A percentile compares a stretch with the other conserved stretches of the same genome.
Evolutionary conservation across 257 asterid genomes (phyloP).

Genomic region (Penstemon davidsonii): DNA sequence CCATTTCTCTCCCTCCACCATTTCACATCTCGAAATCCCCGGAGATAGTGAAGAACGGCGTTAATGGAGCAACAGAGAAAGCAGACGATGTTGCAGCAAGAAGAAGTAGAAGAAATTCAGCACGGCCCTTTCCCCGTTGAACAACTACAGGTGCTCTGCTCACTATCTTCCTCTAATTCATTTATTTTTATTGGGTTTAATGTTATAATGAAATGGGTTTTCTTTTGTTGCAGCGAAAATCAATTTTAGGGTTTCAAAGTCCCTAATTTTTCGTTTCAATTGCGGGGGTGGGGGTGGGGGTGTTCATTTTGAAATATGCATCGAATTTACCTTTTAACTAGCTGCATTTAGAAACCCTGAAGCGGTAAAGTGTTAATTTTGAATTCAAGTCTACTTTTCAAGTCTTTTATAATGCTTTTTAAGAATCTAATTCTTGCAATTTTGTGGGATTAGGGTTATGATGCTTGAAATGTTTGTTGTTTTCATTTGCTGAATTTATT

Average conservation of each 20-base stretch:
- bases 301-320: no score
- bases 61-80: conserved; percentile 78
- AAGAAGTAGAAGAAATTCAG: conserved; percentile 67
- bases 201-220: conserved; percentile 29
- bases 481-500: neutral
- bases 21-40: no score
- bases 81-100: conserved; percentile 50
- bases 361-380: neutral
- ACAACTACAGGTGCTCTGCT: conserved; percentile 67
- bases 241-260: neutral
- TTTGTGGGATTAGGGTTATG: neutral
- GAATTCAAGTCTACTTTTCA: no score
- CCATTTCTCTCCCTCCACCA: no score
- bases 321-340: no score
- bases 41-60: neutral
- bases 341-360: neutral
- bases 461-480: neutral
- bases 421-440: neutral
- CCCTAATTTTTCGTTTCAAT: neutral
- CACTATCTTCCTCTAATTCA: neutral
- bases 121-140: conserved; percentile 84
- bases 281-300: neutral
- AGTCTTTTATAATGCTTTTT: neutral
- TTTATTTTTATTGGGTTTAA: neutral
- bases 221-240: neutral